Percentiles rank a stretch among this genome's conserved stretches.
Evolutionary conservation across 169 alveolate genomes (phyloP).

Genomic region (Perkinsus olseni): DNA sequence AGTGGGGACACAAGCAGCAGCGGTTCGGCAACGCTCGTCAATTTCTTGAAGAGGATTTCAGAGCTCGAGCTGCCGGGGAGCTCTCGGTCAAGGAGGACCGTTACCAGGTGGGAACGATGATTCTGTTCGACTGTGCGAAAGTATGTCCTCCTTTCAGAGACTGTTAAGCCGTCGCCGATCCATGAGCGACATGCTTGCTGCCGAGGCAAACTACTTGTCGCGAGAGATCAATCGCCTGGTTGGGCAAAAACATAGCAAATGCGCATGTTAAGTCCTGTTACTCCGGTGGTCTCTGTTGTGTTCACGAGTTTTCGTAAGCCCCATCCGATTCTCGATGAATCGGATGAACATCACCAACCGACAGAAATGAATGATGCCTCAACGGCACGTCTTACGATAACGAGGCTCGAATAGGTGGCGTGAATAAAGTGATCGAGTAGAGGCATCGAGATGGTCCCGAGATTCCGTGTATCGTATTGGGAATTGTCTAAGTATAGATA

Average conservation of each 20-base stretch:
- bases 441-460: too few species aligned
- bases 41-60: not conserved
- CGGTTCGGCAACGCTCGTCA: not conserved
- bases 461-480: too few species aligned
- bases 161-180: not conserved
- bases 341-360: too few species aligned
- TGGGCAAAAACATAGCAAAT: not conserved
- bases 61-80: not conserved
- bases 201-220: not conserved
- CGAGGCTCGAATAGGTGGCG: too few species aligned
- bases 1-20: not conserved
- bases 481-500: too few species aligned
- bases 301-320: not conserved
- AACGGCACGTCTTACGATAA: too few species aligned
- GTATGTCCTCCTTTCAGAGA: not conserved
- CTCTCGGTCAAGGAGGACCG: not conserved
- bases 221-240: not conserved
- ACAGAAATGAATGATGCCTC: too few species aligned
- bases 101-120: not conserved
- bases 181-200: not conserved
- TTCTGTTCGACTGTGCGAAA: not conserved
- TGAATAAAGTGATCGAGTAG: too few species aligned
- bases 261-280: not conserved
- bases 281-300: not conserved
- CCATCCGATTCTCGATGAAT: too few species aligned